A percentile compares a stretch with the other conserved stretches of the same genome.
Evolutionary conservation across 306 rosid species (phyloP).

Genomic region (Citrullus mucosospermus): DNA sequence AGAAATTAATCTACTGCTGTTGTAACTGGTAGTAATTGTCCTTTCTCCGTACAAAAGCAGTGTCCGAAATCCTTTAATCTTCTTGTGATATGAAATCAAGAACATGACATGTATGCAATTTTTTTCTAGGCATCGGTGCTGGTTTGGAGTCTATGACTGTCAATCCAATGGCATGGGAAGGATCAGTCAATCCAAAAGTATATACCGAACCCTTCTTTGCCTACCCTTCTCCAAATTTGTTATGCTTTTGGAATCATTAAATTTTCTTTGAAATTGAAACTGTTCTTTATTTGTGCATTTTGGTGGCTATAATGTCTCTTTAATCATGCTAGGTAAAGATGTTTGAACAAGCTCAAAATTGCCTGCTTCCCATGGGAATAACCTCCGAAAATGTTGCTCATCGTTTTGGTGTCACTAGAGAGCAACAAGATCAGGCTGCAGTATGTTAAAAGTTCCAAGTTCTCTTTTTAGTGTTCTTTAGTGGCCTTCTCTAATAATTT

Average conservation of each 20-base stretch:
- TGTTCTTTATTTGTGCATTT: neutral
- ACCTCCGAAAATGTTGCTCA: slow-evolving; percentile 95
- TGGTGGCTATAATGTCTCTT: slow-evolving; percentile 4
- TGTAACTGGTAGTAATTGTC: neutral
- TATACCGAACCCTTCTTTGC: neutral
- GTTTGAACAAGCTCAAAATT: slow-evolving; percentile 75
- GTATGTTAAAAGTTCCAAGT: slow-evolving; percentile 41
- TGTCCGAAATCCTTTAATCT: neutral
- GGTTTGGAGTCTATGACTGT: slow-evolving; percentile 87
- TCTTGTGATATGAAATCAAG: neutral
- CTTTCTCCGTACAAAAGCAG: neutral
- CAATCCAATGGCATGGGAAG: slow-evolving; percentile 89
- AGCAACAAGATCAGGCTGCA: slow-evolving; percentile 93
- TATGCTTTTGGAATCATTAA: neutral
- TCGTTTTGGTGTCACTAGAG: slow-evolving; percentile 76
- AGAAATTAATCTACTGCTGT: neutral
- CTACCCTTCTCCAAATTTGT: neutral
- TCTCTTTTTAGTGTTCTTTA: neutral
- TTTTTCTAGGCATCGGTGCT: slow-evolving; percentile 72
- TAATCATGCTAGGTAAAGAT: slow-evolving; percentile 41
- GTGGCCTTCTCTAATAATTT: slow-evolving; percentile 1
- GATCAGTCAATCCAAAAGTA: slow-evolving; percentile 87
- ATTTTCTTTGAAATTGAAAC: neutral
- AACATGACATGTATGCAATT: neutral
- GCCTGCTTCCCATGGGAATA: slow-evolving; percentile 91